Evolutionary conservation across 1,284 basidiomycete genomes (phyloP), one percentile per base, ranked within the genome.

Genomic region (Apiotrichum montevideense): DNA sequence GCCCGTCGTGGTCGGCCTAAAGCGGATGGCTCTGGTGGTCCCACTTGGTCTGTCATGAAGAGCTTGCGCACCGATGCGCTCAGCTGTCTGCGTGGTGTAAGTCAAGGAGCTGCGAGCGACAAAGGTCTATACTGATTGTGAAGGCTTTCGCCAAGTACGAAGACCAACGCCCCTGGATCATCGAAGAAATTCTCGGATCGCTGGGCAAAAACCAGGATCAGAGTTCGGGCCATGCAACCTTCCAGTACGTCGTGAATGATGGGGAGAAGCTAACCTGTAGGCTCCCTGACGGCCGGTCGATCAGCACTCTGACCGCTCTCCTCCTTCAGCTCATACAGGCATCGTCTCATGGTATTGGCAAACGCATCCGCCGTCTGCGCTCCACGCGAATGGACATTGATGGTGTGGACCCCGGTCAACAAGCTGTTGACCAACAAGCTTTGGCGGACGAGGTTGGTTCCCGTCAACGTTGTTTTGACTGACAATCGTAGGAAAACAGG

Each of bases 301-400:
- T 98, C 59, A 85, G 92, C 58, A 93, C 92, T 2, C 86, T 95
- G 29, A 94, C 89, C 3, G 94, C 95, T 0, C 79, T 98, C 2
- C 80, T 98, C 6, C 80, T 98, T 21, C 94, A 98, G 67, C 85
- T 98, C n/a, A 86, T 98, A 1, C 95, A 98, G 69, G 93, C 93
- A 0, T 92, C 88, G 2, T 85, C 89, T 4, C 87, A 87, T 61
- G 88, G 90, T 62, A 84, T 92, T 29, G 80, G 61, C 4, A 47
- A 35, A 1, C 57, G 63, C 4, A 59, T 71, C 14, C 52, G 59
- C 33, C 72, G 66, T 56, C 54, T 68, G n/a, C 63, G 85, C 13
- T 70, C 85, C 6, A 80, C 83, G 42, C 85, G 85, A 1, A 78
- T 79, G 59, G 81, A 78, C 48, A 80, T 89, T 40, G 82, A 81